A percentile compares a stretch with the other conserved stretches of the same genome.
Conservation (phyloP, 2,329 filamentous ascomycete species). For the Claviceps pazoutovae region DNA sequence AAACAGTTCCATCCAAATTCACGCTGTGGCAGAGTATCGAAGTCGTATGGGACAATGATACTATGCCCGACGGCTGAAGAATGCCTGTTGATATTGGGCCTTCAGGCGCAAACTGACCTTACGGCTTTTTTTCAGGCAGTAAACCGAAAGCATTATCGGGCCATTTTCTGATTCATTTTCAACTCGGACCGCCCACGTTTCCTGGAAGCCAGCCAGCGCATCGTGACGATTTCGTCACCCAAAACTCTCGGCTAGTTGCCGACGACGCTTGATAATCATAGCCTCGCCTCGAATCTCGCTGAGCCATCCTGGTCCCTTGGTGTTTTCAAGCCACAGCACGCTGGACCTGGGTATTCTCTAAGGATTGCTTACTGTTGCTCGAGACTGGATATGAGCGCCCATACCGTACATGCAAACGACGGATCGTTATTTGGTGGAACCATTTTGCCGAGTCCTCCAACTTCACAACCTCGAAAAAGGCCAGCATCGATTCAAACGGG, state of each 20-base stretch:
- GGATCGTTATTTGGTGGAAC: slow-evolving; percentile 5
- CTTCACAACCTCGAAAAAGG: slow-evolving; percentile 7
- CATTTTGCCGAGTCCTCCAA: slow-evolving; percentile 7
- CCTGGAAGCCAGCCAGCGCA: neutral
- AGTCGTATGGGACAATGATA: neutral
- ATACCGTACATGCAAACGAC: slow-evolving; percentile 6
- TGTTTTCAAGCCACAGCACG: neutral
- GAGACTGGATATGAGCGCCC: slow-evolving; percentile 4
- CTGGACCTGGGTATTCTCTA: neutral
- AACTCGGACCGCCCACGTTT: neutral
- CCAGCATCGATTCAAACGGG: slow-evolving; percentile 6
- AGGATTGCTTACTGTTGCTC: neutral
- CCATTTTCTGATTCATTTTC: neutral
- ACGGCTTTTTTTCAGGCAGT: neutral
- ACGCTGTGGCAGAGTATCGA: neutral
- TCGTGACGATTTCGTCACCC: neutral
- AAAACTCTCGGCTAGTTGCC: neutral
- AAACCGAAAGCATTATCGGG: neutral
- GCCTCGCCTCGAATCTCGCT: neutral
- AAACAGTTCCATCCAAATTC: neutral
- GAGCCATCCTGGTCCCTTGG: neutral
- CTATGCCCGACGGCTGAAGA: neutral
- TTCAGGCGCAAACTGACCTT: slow-evolving; percentile 5
- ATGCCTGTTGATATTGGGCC: slow-evolving; percentile 1
- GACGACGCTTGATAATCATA: neutral